phyloP scores from a whole-genome alignment of 257 asterid genomes.

The Solanum pennellii region DNA sequence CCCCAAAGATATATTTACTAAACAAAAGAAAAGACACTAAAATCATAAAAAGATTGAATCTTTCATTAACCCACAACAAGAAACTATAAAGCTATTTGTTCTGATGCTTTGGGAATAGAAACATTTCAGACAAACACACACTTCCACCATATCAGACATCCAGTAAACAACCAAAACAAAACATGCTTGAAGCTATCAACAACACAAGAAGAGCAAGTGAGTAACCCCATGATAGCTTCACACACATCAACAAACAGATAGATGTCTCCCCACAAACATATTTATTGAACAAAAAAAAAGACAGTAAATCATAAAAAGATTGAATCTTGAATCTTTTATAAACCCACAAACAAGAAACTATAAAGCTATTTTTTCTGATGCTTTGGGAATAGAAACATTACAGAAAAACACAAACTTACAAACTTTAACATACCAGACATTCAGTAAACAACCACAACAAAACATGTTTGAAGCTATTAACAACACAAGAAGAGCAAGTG shows the following conservation, averaged over 20 bases:
- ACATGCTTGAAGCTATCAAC: neutral
- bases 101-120: neutral
- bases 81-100: neutral
- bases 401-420: neutral
- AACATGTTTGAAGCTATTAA: neutral
- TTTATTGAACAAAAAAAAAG: neutral
- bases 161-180: neutral
- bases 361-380: neutral
- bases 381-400: neutral
- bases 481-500: neutral
- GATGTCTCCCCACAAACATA: neutral
- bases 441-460: neutral
- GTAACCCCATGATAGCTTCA: neutral
- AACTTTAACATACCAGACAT: neutral
- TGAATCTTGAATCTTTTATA: conserved; percentile 13
- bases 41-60: conserved; percentile 11
- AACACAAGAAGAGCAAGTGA: neutral
- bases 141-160: neutral
- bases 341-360: neutral
- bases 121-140: neutral
- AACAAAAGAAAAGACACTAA: neutral
- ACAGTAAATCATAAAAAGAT: conserved; percentile 2
- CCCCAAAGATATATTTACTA: neutral
- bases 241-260: neutral
- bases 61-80: neutral